Evolutionary conservation across 495 filamentous ascomycete species (phyloP), one percentile per base, ranked within the genome.

Genomic region (Ascodesmis nigricans): DNA sequence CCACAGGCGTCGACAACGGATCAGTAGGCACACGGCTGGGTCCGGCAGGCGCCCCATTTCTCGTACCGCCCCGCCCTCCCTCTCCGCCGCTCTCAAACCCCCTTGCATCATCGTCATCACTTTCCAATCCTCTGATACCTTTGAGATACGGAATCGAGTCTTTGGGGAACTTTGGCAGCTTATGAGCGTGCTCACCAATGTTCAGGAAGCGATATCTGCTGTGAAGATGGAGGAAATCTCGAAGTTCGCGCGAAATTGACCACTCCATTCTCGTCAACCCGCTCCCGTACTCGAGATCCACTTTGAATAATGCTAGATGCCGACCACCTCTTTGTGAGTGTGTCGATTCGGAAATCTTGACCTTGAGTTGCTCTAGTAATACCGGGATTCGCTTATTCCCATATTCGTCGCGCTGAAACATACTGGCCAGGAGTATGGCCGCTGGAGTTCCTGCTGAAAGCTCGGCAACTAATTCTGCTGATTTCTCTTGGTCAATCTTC

Each of bases 191-290:
- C 7, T 36, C 39, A 3, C 43, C 48, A 24, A 71, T 66, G 21
- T 76, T 63, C 29, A 80, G 71, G 30, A 91, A 54, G 46, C 83
- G 87, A 61, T 93, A 99, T 45, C 84, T 76, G 42, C 78, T 62
- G 53, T 99, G 90, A 3, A 99, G 62, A 47, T 92, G 91, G 42
- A 78, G 65, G 49, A 99, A 91, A 45, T 99, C 87, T 43, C 69
- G 65, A 35, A 93, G 62, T 16, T 77, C 75, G 16, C 87, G 68
- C 44, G 78, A 71, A 36, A 99, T 81, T 31, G 80, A 72, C 87
- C 87, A 99, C 46, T 82, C 83, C 87, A 99, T 95, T 33, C 90
- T 65, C 17, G 82, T 91, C 36, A 84, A 68, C 2, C 90, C 87
- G 47, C 74, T 93, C 3, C 87, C 87, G 56, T 99, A 99, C 53